Base-by-base conservation (phyloP, 306 rosid species). In the Trifolium repens region DNA sequence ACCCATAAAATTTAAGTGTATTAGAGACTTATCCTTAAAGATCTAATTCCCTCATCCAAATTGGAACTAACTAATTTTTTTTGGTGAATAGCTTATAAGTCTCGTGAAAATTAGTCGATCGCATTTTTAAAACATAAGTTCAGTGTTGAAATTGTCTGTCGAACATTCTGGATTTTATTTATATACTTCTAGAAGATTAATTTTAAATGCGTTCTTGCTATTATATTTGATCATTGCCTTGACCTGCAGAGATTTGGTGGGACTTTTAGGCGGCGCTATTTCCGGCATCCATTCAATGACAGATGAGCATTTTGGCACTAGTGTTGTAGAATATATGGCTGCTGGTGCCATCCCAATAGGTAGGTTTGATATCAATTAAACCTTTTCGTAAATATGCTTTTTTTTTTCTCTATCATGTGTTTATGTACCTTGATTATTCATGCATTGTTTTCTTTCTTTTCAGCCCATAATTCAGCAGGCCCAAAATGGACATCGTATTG, bases 391-490 rank as follows among this genome's bases (percentile, higher is more conserved):
- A 54, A 71, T 27, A 13, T 12, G 16, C 40, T 46, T 4, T 70
- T 24, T 49, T 49, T 61, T 44, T 17, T 17, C 39, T 47, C 13
- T 24, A 68, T 1, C 49, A 50, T 39, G 16, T 37, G 19, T 61
- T 46, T 55, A 17, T 15, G n/a, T 70, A 70, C 8, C 11, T 8
- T 79, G 14, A 73, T 71, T 39, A 61, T 52, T 17, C 77, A 84
- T 35, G 59, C 39, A 49, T 63, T 67, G 71, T 35, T 59, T 70
- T 61, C 35, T 71, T 75, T 54, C 22, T 62, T 78, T 24, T 81
- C 87, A 94, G 98, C 98, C 66, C 97, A 94, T 78, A 85, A 91
- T 79, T 94, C 98, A 68, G 98, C 98, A 46, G 98, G 98, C 65
- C 98, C 98, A 14, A 92, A 84, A 90, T 94, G 97, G 98, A 94